Conservation (phyloP, 257 asterid genomes). For the Jaltomata sinuosa region DNA sequence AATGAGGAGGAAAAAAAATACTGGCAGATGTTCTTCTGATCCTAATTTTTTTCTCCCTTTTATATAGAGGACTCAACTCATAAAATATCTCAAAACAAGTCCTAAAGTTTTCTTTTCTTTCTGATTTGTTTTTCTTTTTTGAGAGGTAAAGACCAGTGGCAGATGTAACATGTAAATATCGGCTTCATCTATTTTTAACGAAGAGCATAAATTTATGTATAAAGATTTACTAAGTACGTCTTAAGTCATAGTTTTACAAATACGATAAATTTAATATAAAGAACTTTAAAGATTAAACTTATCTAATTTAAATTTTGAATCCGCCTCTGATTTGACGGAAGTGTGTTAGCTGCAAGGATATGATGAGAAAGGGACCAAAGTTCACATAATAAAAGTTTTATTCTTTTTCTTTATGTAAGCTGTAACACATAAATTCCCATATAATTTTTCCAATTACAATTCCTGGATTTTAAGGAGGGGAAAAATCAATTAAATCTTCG, state of each 20-base stretch:
- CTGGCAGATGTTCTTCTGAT: neutral
- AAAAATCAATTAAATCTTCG: neutral
- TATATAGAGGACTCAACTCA: neutral
- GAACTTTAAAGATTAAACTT: neutral
- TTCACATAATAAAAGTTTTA: neutral
- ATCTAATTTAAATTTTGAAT: neutral
- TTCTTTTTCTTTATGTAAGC: neutral
- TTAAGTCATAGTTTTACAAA: too few relatives aligned
- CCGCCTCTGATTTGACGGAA: neutral
- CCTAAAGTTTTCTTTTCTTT: neutral
- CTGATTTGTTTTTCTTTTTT: neutral
- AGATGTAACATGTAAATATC: neutral
- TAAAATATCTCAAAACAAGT: neutral
- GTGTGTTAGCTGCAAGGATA: neutral
- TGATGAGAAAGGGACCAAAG: neutral
- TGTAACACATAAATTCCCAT: neutral
- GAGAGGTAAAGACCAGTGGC: neutral
- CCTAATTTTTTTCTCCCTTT: neutral
- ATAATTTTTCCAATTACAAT: neutral
- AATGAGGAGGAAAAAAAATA: neutral
- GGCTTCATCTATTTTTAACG: neutral
- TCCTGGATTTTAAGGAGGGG: neutral
- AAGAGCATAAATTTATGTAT: neutral
- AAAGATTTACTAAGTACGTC: neutral
- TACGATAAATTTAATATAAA: neutral